Base-by-base conservation (phyloP, 1,139 yeast genomes). In the Saccharomyces pastorianus region DNA sequence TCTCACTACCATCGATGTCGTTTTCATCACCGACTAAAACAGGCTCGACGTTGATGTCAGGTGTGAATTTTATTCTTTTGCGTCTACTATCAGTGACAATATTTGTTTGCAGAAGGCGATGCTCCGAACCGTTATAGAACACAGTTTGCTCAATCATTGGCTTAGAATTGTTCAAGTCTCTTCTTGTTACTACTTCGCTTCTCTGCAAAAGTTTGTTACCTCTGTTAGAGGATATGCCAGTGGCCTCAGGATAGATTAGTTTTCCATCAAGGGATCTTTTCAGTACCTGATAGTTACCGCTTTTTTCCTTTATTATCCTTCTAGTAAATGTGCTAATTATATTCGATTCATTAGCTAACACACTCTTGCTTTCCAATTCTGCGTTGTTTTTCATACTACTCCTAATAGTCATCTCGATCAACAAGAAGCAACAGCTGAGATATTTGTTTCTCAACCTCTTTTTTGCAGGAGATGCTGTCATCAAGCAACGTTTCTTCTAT, bases 201-300 rank as follows among this genome's bases (percentile, higher is more conserved):
- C 77, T 77, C 46, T 76, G 75, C 52, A 79, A 76, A 46, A 83
- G 70, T 64, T 84, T 84, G 60, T 79, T 77, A 11, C 88, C 88
- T 53, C 88, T 73, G 63, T 84, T 84, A 0, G 82, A 69, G 1
- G 69, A 62, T 20, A 69, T 68, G 2, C 74, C 73, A 27, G 64
- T 57, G 2, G 66, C 61, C 5, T 61, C 56, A 2, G 65, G 66
- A 51, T 59, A 69, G 5, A 67, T 55, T 5, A 52, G 17, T 4
- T 55, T 50, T 2, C 70, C 69, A 54, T 68, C 66, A 7, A 51
- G 28, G 13, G 70, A 59, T 47, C 64, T 61, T 51, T 67, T 68
- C 50, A 66, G 52, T 2, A 59, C 57, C 17, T 66, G 66, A 54
- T 61, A 68, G 52, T 69, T 69, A 1, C 72, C 72, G 47, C 70